A percentile compares a stretch with the other conserved stretches of the same genome.
Evolutionary conservation across 768 basidiomycete genomes (phyloP).

Genomic region (Austroboletus festivus): DNA sequence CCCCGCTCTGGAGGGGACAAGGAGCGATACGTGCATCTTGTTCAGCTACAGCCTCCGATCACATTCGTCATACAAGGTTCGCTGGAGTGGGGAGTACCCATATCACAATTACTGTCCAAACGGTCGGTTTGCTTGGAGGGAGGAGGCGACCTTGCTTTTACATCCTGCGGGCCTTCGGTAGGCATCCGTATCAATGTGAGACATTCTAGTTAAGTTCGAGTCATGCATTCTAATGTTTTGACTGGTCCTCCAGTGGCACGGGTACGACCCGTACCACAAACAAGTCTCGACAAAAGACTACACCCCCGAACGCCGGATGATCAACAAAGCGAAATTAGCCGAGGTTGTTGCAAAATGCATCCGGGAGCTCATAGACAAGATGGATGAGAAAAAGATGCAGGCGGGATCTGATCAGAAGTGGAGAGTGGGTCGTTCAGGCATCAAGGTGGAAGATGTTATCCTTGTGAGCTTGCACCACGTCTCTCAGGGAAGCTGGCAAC

Average conservation of each 20-base stretch:
- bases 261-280: conserved; percentile 64
- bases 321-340: conserved; percentile 50
- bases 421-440: conserved; percentile 56
- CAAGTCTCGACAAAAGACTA: conserved; percentile 74
- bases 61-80: conserved; percentile 49
- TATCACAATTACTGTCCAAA: conserved; percentile 55
- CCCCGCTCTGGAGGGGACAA: conserved; percentile 77
- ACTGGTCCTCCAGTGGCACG: conserved; percentile 60
- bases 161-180: conserved; percentile 65
- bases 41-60: conserved; percentile 59
- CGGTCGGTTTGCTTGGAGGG: conserved; percentile 47
- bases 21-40: conserved; percentile 73
- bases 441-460: conserved; percentile 63
- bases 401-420: conserved; percentile 60
- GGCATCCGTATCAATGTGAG: conserved; percentile 65
- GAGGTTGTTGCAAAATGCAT: neutral
- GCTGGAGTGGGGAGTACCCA: conserved; percentile 55
- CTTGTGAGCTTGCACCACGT: conserved; percentile 82
- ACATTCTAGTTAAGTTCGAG: too few relatives aligned
- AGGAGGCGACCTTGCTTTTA: conserved; percentile 60
- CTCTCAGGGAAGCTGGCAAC: conserved; percentile 81
- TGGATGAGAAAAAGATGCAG: conserved; percentile 51
- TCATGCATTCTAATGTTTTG: neutral
- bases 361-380: conserved; percentile 39
- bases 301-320: conserved; percentile 61